Evolutionary conservation across 2,329 filamentous ascomycete species (phyloP).

Genomic region (Pseudogymnoascus sp.): DNA sequence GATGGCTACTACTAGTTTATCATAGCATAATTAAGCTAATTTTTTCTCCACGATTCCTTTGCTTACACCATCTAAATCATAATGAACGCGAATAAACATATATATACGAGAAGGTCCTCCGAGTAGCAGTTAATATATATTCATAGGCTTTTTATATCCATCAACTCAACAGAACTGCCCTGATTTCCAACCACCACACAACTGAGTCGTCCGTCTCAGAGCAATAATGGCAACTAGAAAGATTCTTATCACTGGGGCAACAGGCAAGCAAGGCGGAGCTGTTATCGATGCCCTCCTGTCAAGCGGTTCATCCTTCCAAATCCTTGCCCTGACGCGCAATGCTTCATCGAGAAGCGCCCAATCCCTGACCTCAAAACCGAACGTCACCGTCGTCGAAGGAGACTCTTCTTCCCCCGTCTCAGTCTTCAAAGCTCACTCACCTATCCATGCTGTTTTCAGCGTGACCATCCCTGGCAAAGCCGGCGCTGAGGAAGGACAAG

Average conservation of each 20-base stretch:
- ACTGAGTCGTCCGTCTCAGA: neutral
- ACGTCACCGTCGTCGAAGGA: conserved; percentile 46
- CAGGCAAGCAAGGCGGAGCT: conserved; percentile 34
- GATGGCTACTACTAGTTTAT: neutral
- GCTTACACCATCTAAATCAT: neutral
- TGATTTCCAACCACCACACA: neutral
- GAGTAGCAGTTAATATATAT: neutral
- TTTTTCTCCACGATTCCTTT: neutral
- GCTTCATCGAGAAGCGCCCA: conserved; percentile 36
- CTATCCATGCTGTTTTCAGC: conserved; percentile 47
- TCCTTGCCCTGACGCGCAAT: conserved; percentile 48
- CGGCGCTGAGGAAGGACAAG: conserved; percentile 36
- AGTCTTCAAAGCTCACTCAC: conserved; percentile 37
- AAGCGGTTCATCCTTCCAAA: conserved; percentile 29
- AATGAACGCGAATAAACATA: neutral
- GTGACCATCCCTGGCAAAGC: conserved; percentile 34
- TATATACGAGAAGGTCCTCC: neutral
- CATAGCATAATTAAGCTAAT: neutral
- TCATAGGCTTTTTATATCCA: neutral
- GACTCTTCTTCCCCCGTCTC: conserved; percentile 38
- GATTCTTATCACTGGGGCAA: conserved; percentile 33
- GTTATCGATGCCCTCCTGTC: conserved; percentile 27
- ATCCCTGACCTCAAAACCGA: conserved; percentile 34
- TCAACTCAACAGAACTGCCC: neutral
- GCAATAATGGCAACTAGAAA: neutral